Evolutionary conservation across 345 rosid genomes (phyloP).

Genomic region (Camelina hispida): DNA sequence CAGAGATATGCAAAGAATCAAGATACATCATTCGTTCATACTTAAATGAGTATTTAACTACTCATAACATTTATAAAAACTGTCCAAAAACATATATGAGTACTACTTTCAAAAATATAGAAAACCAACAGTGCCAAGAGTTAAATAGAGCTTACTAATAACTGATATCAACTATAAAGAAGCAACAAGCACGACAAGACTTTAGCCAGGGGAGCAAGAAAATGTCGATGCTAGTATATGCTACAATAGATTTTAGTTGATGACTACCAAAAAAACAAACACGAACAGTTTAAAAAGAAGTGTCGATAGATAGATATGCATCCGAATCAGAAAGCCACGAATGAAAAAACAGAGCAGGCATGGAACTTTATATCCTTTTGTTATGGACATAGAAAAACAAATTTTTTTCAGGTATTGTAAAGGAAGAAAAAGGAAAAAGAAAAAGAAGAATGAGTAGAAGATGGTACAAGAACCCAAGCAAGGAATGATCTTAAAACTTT

Average conservation of each 20-base stretch:
- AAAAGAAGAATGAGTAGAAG: background rate
- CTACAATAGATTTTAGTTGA: no score
- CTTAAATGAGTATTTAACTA: background rate
- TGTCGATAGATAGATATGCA: no score
- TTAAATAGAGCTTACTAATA: background rate
- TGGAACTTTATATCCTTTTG: constrained; percentile 6
- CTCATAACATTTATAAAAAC: background rate
- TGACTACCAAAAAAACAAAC: background rate
- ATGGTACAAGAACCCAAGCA: constrained; percentile 23
- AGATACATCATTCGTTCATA: background rate
- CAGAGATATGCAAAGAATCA: background rate
- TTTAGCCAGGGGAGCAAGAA: background rate
- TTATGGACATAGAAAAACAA: background rate
- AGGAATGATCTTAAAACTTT: constrained; percentile 16
- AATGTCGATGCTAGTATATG: background rate
- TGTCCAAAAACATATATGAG: background rate
- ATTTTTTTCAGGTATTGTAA: background rate
- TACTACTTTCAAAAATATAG: background rate
- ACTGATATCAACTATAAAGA: background rate
- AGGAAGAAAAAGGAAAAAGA: background rate
- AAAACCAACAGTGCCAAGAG: background rate
- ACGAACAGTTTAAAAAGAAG: background rate
- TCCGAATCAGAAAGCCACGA: background rate
- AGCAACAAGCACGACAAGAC: background rate
- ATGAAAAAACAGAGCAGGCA: constrained; percentile 9